Evolutionary conservation across 2,329 filamentous ascomycete species (phyloP).

Genomic region (Ophiostoma triangulosporum): DNA sequence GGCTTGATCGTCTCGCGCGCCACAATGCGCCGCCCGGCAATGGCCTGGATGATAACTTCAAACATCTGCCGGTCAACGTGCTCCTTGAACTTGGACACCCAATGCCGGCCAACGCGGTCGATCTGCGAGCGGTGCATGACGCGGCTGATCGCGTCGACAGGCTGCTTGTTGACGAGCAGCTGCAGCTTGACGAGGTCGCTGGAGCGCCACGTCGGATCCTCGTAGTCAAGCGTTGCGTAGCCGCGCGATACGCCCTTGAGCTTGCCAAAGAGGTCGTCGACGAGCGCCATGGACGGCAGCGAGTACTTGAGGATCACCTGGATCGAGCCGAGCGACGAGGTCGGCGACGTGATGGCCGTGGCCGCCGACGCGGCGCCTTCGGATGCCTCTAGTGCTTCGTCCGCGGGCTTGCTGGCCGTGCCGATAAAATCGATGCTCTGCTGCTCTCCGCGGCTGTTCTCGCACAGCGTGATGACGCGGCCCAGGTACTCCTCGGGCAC

Average conservation of each 20-base stretch:
- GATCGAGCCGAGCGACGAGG: conserved; percentile 53
- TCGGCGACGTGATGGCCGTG: conserved; percentile 23
- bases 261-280: conserved; percentile 96
- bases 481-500: conserved; percentile 90
- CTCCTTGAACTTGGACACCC: conserved; percentile 94
- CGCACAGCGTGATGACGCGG: conserved; percentile 88
- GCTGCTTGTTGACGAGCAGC: conserved; percentile 80
- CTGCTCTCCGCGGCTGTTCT: conserved; percentile 77
- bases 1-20: conserved; percentile 93
- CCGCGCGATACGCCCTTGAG: conserved; percentile 78
- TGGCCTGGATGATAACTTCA: conserved; percentile 81
- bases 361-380: not conserved
- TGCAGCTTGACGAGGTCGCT: conserved; percentile 80
- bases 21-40: conserved; percentile 67
- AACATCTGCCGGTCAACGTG: conserved; percentile 93
- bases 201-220: conserved; percentile 77
- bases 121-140: conserved; percentile 75
- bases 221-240: conserved; percentile 92
- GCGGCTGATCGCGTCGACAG: conserved; percentile 88
- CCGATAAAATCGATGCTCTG: conserved; percentile 77
- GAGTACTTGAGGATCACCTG: conserved; percentile 94
- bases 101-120: conserved; percentile 65
- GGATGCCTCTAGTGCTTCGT: conserved; percentile 17
- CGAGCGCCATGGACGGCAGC: conserved; percentile 73
- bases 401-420: not conserved